Conservation (phyloP, 768 basidiomycete genomes). For the Boletellus ananiceps region DNA sequence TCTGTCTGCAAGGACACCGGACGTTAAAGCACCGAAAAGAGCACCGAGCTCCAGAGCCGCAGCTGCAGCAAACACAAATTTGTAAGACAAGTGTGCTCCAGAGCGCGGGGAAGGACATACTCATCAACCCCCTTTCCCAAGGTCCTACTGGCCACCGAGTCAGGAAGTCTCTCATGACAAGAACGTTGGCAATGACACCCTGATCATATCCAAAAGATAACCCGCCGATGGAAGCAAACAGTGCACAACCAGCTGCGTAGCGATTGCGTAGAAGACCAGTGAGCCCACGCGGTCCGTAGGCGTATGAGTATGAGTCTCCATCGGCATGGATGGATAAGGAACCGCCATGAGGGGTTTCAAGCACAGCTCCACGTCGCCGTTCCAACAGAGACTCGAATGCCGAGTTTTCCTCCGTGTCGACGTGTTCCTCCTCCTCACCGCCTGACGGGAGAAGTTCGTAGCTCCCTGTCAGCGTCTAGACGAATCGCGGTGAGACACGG, state of each 20-base stretch:
- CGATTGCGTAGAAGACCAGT: constrained; percentile 59
- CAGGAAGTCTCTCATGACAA: constrained; percentile 76
- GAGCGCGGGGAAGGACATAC: constrained; percentile 37
- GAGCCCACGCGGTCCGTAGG: constrained; percentile 69
- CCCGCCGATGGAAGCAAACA: constrained; percentile 75
- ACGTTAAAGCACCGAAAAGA: constrained; percentile 64
- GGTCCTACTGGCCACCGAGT: constrained; percentile 65
- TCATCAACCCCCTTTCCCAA: constrained; percentile 73
- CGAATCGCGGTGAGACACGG: background rate
- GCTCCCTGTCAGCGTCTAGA: constrained; percentile 3
- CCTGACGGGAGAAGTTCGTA: constrained; percentile 17
- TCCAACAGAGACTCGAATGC: constrained; percentile 17
- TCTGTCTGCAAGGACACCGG: constrained; percentile 65
- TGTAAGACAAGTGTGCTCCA: background rate
- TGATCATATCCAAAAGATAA: constrained; percentile 82
- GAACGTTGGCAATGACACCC: constrained; percentile 81
- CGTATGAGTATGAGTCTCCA: constrained; percentile 50
- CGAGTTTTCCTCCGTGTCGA: constrained; percentile 10
- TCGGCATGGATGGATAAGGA: constrained; percentile 20
- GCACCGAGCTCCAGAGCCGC: constrained; percentile 76
- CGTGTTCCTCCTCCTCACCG: constrained; percentile 10
- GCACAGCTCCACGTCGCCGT: constrained; percentile 13
- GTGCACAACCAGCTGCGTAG: constrained; percentile 61
- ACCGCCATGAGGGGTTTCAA: constrained; percentile 26
- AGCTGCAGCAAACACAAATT: constrained; percentile 38